A percentile compares a stretch with the other conserved stretches of the same genome.
Evolutionary conservation across 441 rosid species (phyloP).

Genomic region (Populus hybrid): DNA sequence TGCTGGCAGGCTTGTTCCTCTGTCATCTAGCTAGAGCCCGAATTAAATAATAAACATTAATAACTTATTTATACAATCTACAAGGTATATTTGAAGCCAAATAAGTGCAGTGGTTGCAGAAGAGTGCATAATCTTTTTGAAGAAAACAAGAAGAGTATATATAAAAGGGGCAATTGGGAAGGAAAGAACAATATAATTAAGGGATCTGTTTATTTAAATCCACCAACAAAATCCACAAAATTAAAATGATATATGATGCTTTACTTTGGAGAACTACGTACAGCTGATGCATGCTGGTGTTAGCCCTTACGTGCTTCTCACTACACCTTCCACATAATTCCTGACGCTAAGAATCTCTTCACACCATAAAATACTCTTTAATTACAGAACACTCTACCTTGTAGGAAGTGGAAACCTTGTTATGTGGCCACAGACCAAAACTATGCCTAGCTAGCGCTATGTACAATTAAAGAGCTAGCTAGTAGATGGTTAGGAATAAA

Average conservation of each 20-base stretch:
- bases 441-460: too few species aligned
- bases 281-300: constrained; percentile 17
- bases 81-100: constrained; percentile 9
- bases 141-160: neutral
- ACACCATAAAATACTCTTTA: constrained; percentile 1
- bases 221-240: constrained; percentile 17
- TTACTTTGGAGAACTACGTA: constrained; percentile 29
- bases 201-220: neutral
- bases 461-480: neutral
- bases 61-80: neutral
- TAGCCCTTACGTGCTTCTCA: constrained; percentile 31
- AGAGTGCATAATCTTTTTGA: neutral
- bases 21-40: too few species aligned
- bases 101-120: constrained; percentile 24
- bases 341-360: constrained; percentile 40
- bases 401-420: neutral
- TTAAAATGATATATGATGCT: constrained; percentile 28
- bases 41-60: neutral
- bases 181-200: constrained; percentile 13
- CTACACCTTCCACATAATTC: constrained; percentile 23
- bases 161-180: neutral
- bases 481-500: too few species aligned
- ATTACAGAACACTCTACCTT: neutral
- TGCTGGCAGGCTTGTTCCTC: too few species aligned
- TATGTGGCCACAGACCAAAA: too few species aligned